These are phyloP conservation scores for Alternaria postmessia DNA, from an alignment of 2,329 filamentous ascomycete genomes.

Conservation along the genomic window DNA sequence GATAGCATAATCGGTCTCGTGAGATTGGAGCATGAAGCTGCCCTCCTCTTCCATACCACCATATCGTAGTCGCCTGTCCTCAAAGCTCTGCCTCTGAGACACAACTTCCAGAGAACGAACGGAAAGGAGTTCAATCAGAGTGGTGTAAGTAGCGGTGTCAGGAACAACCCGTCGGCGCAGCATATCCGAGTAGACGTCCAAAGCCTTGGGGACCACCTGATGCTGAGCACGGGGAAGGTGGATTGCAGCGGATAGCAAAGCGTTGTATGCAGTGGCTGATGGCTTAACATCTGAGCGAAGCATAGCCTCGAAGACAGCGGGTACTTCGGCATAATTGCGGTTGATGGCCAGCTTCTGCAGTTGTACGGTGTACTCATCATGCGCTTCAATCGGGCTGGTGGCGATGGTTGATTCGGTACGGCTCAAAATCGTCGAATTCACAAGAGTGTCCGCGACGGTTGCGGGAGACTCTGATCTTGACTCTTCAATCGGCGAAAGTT, in stretches of 20 bases:
- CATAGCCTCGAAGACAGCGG: slow-evolving; percentile 89
- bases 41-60: slow-evolving; percentile 84
- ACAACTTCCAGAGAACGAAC: slow-evolving; percentile 81
- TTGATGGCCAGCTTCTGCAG: slow-evolving; percentile 76
- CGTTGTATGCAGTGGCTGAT: slow-evolving; percentile 88
- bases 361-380: slow-evolving; percentile 79
- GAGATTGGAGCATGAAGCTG: slow-evolving; percentile 87
- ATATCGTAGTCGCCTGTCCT: slow-evolving; percentile 83
- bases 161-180: slow-evolving; percentile 82
- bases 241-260: slow-evolving; percentile 83
- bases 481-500: slow-evolving; percentile 41
- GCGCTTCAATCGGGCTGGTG: slow-evolving; percentile 66
- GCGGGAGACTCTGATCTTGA: slow-evolving; percentile 43
- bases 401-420: slow-evolving; percentile 59
- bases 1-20: slow-evolving; percentile 86
- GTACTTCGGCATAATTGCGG: slow-evolving; percentile 84
- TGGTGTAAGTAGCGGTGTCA: slow-evolving; percentile 85
- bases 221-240: slow-evolving; percentile 79
- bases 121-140: slow-evolving; percentile 83
- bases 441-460: slow-evolving; percentile 40
- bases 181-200: slow-evolving; percentile 98
- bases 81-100: slow-evolving; percentile 74
- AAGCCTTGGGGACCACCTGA: slow-evolving; percentile 86
- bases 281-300: slow-evolving; percentile 82
- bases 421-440: slow-evolving; percentile 37